Percentiles rank a stretch among this genome's conserved stretches.
These are phyloP conservation scores for Tolypocladium guangdongense DNA, from an alignment of 2,329 filamentous ascomycete species.

Conservation along the genomic window DNA sequence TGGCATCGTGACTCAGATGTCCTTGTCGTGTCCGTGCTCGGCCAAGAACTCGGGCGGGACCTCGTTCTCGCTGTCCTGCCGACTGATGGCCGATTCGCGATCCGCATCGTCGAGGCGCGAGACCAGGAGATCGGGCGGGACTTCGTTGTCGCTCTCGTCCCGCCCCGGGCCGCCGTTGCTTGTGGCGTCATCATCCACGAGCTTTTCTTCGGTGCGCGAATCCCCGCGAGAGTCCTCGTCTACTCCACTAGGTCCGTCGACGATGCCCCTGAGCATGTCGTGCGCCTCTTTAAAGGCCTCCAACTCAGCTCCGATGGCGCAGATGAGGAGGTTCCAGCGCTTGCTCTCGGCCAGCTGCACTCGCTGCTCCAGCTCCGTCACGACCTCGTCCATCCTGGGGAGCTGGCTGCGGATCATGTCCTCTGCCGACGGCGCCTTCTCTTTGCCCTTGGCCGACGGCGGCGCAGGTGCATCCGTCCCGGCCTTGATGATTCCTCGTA, in stretches of 20 bases:
- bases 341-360: slow-evolving; percentile 45
- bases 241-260: background rate
- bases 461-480: slow-evolving; percentile 6
- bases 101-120: slow-evolving; percentile 18
- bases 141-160: slow-evolving; percentile 12
- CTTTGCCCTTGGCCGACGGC: slow-evolving; percentile 17
- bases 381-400: slow-evolving; percentile 43
- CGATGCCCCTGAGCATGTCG: slow-evolving; percentile 35
- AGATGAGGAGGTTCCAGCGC: slow-evolving; percentile 65
- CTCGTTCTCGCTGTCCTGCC: slow-evolving; percentile 33
- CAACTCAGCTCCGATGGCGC: slow-evolving; percentile 63
- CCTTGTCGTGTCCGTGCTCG: slow-evolving; percentile 21
- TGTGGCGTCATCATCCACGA: background rate
- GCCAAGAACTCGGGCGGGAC: slow-evolving; percentile 41
- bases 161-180: background rate
- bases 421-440: slow-evolving; percentile 19
- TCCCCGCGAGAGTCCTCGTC: slow-evolving; percentile 5
- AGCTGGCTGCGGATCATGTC: slow-evolving; percentile 36
- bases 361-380: slow-evolving; percentile 42
- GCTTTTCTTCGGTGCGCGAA: background rate
- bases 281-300: slow-evolving; percentile 54
- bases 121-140: slow-evolving; percentile 16
- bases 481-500: slow-evolving; percentile 43
- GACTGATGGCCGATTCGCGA: slow-evolving; percentile 5
- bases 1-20: background rate